Base-by-base conservation (phyloP, 495 filamentous ascomycete genomes). In the Penicillium argentinense region DNA sequence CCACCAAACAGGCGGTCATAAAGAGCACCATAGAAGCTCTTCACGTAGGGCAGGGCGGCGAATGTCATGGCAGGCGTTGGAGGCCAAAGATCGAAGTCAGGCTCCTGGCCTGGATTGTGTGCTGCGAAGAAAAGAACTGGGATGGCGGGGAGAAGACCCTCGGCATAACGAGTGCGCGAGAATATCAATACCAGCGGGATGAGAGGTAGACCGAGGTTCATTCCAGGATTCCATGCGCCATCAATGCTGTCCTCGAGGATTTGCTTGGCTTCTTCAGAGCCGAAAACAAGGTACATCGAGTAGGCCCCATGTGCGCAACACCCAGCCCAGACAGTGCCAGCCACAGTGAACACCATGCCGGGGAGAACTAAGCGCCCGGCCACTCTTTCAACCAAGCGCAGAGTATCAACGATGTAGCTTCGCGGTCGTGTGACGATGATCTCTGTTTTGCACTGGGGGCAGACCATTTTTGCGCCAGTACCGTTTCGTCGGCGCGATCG, bases 381-480 rank as follows among this genome's bases (percentile, higher is more conserved):
- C n/a, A 73, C 45, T 23, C 68, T 59, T 55, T 84, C 76, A 3
- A 88, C 26, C 28, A 63, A 42, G 13, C 84, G 77, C 28, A 83
- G 72, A 3, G 76, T 45, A 39, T 81, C 76, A 14, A 95, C 77
- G 28, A 89, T 61, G 25, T 75, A 63, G 64, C 89, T 88, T 46
- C 76, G 76, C 21, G 86, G 88, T 30, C 89, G 81, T 12, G 81
- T 78, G 37, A 97, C 69, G 9, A 75, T 65, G 49, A 97, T 93
- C 47, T 85, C 80, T 1, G 81, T 77, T 60, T 93, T 91, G 78
- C 93, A 98, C 52, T 91, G 85, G 5, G 91, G 90, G 62, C 93
- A 98, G 39, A 76, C 64, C 54, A 96, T 80, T 45, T 81, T 85
- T 45, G 73, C 74, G 14, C 58, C 56, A 37, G 45, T 45, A 21